Evolutionary conservation across 352 stramenopile species (phyloP), one percentile per base, ranked within the genome.

Genomic region (Phytophthora kernoviae): DNA sequence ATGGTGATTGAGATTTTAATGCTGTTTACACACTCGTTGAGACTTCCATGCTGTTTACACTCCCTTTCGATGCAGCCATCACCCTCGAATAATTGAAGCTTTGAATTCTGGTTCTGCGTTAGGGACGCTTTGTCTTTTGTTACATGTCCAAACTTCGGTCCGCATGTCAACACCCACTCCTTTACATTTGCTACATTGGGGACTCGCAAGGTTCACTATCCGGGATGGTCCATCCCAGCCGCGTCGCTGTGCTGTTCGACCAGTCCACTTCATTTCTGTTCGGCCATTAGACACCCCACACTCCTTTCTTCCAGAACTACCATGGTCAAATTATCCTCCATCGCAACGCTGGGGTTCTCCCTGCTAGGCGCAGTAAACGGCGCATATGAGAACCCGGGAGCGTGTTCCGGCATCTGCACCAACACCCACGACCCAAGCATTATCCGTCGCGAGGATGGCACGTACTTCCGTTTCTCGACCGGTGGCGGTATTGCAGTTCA

Each of bases 391-490:
- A 62, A 66, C 22, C 62, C 62, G 0, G 51, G 40, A 10, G 18
- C 24, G 7, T 71, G 62, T 11, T 51, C 51, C 2, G 62, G 57
- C 3, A 17, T 52, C 20, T 71, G 62, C 14, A 46, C 58, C 11
- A 71, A 71, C 40, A 67, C 62, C 0, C 62, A 71, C 45, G 62
- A 71, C 40, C 62, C 62, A 2, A 67, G 57, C 14, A 63, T 71
- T 30, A 71, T 68, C 32, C 62, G 62, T 48, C 50, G 57, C 18
- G 44, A 36, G 4, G 62, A 70, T 21, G 57, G 62, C 44, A 70
- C 56, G 1, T 70, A 70, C 62, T 70, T 70, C 48, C 62, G 56
- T 2, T 70, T 70, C 40, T 70, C 62, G 4, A 70, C 62, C 8
- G 62, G 62, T 0, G 50, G 57, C 24, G 57, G 49, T 4, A 58